These are phyloP conservation scores for Phytophthora tubulina DNA, from an alignment of 352 stramenopile species.

Conservation along the genomic window DNA sequence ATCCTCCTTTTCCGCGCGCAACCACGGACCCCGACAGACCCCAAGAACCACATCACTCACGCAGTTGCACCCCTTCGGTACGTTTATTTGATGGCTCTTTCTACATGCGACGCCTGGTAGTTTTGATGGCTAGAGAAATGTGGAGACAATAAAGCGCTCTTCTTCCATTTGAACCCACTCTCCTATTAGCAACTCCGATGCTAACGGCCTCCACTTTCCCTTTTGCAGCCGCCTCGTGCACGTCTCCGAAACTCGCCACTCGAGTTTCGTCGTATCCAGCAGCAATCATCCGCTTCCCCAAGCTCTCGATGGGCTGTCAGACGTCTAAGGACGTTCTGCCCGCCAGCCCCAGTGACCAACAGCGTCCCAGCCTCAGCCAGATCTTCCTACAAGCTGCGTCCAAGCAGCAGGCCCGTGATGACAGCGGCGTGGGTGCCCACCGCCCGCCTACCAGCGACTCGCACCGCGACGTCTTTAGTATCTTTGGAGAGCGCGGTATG, in stretches of 20 bases:
- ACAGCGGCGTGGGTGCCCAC: constrained; percentile 35
- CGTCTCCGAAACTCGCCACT: constrained; percentile 33
- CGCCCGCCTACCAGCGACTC: constrained; percentile 36
- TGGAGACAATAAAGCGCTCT: constrained; percentile 21
- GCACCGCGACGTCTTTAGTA: constrained; percentile 88
- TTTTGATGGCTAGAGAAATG: constrained; percentile 6
- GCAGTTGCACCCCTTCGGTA: constrained; percentile 31
- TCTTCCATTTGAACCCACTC: constrained; percentile 21
- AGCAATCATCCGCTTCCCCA: constrained; percentile 48
- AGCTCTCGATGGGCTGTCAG: constrained; percentile 66
- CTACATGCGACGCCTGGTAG: constrained; percentile 9
- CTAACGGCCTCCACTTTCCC: constrained; percentile 9
- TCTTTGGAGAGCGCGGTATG: constrained; percentile 86
- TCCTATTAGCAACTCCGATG: background rate
- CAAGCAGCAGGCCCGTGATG: constrained; percentile 53
- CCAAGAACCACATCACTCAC: background rate
- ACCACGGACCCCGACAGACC: constrained; percentile 7
- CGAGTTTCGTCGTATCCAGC: constrained; percentile 27
- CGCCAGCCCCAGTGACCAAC: constrained; percentile 29
- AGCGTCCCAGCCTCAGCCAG: constrained; percentile 61
- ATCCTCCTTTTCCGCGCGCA: constrained; percentile 32
- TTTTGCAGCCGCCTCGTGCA: constrained; percentile 23
- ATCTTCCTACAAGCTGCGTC: constrained; percentile 56
- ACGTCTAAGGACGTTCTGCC: constrained; percentile 65
- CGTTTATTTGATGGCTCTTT: constrained; percentile 22